Base-by-base conservation (phyloP, 2,329 filamentous ascomycete genomes). In the Aotearoamyces nothofagi region DNA sequence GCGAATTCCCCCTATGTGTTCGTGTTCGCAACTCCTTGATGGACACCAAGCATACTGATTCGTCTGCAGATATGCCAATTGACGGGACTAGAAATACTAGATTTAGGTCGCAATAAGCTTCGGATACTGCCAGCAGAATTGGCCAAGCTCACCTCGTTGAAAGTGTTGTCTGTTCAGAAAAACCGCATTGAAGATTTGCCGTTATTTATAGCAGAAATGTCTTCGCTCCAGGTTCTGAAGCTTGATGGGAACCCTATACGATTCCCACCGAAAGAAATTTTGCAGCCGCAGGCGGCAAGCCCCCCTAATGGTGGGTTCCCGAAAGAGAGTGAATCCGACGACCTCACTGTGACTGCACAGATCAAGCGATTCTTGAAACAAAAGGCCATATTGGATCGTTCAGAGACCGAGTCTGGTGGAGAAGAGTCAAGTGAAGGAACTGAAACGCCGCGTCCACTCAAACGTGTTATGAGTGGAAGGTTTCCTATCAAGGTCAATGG, bases 21-120 rank as follows among this genome's bases (percentile, higher is more conserved):
- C 22, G 19, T 24, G 6, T 9, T 15, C 29, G 30, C 29, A 19
- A 17, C 36, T 19, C 15, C 1, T 16, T n/a, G 12, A 17, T 22
- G 12, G 12, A 20, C 19, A 20, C 19, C n/a, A 20, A 20, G 7
- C 7, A 20, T n/a, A n/a, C n/a, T n/a, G n/a, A n/a, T n/a, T n/a
- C n/a, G n/a, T 19, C 12, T 31, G 24, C 33, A 92, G 84, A 69
- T 96, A 33, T 86, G 87, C 50, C 75, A 84, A 51, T 65, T 96
- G 36, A 76, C 71, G 29, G 79, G 83, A 17, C 68, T 96, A 31
- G 86, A 96, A 55, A 93, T 94, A 34, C 68, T 96, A 36, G 87
- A 96, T 55, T 66, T 96, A 31, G 86, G 84, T 50, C 72, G 81
- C 43, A 96, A 96, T 50, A 82, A 78, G 50, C 73, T 96, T 36